Base-by-base conservation (phyloP, 2,329 filamentous ascomycete genomes). In the Pseudogymnoascus sp. region DNA sequence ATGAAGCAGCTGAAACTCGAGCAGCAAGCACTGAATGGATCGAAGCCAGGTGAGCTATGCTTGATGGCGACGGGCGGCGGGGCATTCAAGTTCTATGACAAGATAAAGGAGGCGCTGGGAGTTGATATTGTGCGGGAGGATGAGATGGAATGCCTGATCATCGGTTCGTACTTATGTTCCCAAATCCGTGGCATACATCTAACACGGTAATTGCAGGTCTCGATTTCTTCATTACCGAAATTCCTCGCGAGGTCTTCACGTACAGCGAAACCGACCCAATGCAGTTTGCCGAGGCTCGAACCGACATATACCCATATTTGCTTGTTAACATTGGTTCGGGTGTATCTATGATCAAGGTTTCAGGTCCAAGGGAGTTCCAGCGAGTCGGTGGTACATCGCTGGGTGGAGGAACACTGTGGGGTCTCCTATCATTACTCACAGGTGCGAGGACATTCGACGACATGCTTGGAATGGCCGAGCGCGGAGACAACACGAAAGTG, bases 181-280 rank as follows among this genome's bases (percentile, higher is more conserved):
- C 29, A 1, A 33, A 14, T 33, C 10, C 14, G 0, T 56, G 50
- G 29, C 7, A 42, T 10, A 21, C 16, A 37, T 64, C 26, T 71
- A 59, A 67, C 44, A 26, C 59, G 10, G 13, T 29, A 11, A 61
- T 6, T 33, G 66, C 70, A 91, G 92, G 93, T 11, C 86, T 99
- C 47, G 95, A 99, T 74, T 99, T 97, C 79, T 97, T 99, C 81
- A 97, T 97, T 73, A 96, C 91, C 68, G 93, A 97, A 74, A 97
- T 99, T 65, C 95, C 95, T 19, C 86, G 89, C 69, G 95, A 99
- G 77, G 93, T 99, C 62, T 99, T 99, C 73, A 97, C 92, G 19
- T 97, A 97, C 76, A 93, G 89, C 73, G 93, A 96, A 74, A 84
- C 85, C 35, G 88, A 95, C 70, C 92, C 93, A 4, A 96, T 97